phyloP scores from a whole-genome alignment of 2,329 filamentous ascomycete species.

The Incumbomyces delicatus region DNA sequence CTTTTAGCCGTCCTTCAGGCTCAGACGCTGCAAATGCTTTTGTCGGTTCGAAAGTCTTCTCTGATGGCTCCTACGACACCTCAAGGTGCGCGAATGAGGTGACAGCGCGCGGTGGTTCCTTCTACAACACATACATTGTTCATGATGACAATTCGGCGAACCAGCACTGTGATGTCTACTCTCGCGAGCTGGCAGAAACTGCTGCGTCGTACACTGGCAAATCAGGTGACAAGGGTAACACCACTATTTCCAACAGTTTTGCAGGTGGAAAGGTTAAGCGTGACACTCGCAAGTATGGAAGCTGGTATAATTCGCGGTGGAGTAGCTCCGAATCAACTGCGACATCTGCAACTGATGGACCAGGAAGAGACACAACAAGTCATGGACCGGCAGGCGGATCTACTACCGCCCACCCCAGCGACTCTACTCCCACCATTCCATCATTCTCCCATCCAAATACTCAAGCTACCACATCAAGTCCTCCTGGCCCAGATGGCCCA shows the following conservation, averaged over 20 bases:
- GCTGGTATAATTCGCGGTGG: constrained; percentile 1
- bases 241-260: constrained; percentile 6
- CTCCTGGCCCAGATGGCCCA: no score
- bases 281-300: background rate
- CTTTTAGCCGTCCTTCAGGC: constrained; percentile 9
- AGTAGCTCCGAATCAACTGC: background rate
- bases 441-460: background rate
- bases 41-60: constrained; percentile 12
- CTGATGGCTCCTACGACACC: constrained; percentile 10
- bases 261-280: background rate
- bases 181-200: background rate
- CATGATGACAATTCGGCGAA: constrained; percentile 9
- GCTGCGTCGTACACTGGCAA: constrained; percentile 2
- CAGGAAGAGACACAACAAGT: no score
- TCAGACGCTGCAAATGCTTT: constrained; percentile 8
- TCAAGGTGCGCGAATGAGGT: constrained; percentile 11
- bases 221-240: background rate
- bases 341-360: background rate
- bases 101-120: constrained; percentile 8
- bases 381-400: no score
- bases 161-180: constrained; percentile 16
- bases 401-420: background rate
- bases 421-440: background rate
- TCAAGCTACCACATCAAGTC: no score
- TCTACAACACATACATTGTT: constrained; percentile 17